Conservation (phyloP, 73 alveolate species). For the Durusdinium trenchii region DNA sequence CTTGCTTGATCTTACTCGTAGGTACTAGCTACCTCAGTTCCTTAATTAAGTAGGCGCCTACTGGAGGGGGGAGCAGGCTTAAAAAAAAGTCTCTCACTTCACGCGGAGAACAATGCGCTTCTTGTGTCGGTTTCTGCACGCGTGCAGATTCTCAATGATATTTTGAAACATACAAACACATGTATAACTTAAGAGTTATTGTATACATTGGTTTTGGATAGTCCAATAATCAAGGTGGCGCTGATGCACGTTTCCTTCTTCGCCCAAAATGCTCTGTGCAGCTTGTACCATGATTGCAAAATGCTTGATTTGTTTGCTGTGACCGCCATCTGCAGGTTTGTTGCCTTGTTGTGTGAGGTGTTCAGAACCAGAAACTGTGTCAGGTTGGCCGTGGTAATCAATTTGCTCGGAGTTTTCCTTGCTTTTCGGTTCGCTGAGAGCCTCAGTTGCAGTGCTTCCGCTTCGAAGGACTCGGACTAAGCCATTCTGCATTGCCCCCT, state of each 20-base stretch:
- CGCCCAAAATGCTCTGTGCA: slow-evolving; percentile 37
- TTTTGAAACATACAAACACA: too few species aligned
- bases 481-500: not conserved
- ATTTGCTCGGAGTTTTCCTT: slow-evolving; percentile 12
- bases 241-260: slow-evolving; percentile 71
- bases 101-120: too few species aligned
- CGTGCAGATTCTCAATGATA: too few species aligned
- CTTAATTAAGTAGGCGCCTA: too few species aligned
- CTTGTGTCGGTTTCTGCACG: too few species aligned
- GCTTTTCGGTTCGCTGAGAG: slow-evolving; percentile 43
- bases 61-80: too few species aligned
- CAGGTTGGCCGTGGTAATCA: slow-evolving; percentile 36
- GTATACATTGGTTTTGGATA: too few species aligned
- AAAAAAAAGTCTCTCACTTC: too few species aligned
- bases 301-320: not conserved
- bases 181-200: too few species aligned
- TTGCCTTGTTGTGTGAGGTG: not conserved
- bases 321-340: not conserved
- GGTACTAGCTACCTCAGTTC: too few species aligned
- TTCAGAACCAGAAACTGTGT: not conserved
- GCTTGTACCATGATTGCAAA: slow-evolving; percentile 1
- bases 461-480: not conserved
- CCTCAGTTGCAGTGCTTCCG: not conserved
- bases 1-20: too few species aligned
- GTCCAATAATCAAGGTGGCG: slow-evolving; percentile 10